Evolutionary conservation across 1,284 basidiomycete genomes (phyloP), one percentile per base, ranked within the genome.

Genomic region (Sporisorium graminicola): DNA sequence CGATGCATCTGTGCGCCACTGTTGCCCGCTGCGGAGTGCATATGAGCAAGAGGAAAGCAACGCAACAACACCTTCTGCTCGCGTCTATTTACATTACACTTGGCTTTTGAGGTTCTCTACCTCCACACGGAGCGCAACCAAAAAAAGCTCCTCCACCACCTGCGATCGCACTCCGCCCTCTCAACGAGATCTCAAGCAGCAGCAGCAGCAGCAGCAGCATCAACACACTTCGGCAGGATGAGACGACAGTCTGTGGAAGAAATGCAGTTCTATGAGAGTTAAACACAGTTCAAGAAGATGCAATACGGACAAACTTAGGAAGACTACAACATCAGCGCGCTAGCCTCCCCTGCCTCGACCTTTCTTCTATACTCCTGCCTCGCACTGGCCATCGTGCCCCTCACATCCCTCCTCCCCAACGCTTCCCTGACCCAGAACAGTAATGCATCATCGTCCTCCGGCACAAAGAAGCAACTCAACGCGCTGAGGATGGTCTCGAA

Each of bases 371-470:
- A 76, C 55, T 73, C 76, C 13, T 70, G 29, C 20, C 76, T 58
- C 4, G 74, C 66, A 4, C 20, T 53, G 26, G 26, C 2, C 14
- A 78, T 72, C 13, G 42, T 51, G 2, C 26, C 29, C 20, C 58
- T 35, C 1, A 78, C 58, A 42, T 78, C 73, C 37, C 60, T 68
- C 24, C 72, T 35, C 14, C 65, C 31, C 51, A 81, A 43, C 3
- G 76, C 71, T 26, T 51, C 22, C 12, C 58, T 58, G 6, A 84
- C 77, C 82, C 82, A 85, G 5, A 50, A 55, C 61, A 84, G n/a
- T 24, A 85, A 46, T 27, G 70, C 74, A 57, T 84, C 80, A 52
- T 85, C 83, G 54, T 79, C 68, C 42, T 82, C 76, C 0, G 78
- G 78, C n/a, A 84, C 65, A 33, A 84, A 68, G 27, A 77, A 78